phyloP scores from a whole-genome alignment of 129 eudicot species.

The Glebionis coronaria region DNA sequence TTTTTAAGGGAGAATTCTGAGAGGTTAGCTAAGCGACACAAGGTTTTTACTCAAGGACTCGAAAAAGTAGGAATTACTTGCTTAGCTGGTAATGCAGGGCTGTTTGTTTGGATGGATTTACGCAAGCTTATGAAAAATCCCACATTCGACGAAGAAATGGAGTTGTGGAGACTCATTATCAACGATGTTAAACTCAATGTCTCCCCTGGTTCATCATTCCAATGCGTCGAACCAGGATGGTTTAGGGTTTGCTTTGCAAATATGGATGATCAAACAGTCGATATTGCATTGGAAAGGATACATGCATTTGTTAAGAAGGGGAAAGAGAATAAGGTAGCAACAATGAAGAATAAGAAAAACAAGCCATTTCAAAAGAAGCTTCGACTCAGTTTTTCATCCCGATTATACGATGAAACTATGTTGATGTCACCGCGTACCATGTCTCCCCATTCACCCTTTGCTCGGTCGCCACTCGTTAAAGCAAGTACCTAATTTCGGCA shows the following conservation, averaged over 20 bases:
- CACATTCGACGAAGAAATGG: slow-evolving; percentile 69
- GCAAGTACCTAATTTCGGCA: slow-evolving; percentile 40
- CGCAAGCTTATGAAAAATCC: slow-evolving; percentile 46
- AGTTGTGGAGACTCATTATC: slow-evolving; percentile 58
- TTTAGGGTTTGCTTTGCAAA: slow-evolving; percentile 91
- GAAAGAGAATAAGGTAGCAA: background rate
- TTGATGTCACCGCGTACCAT: slow-evolving; percentile 34
- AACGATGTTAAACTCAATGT: slow-evolving; percentile 70
- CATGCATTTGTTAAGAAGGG: slow-evolving; percentile 37
- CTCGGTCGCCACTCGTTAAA: slow-evolving; percentile 59
- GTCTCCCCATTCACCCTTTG: slow-evolving; percentile 72
- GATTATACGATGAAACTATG: slow-evolving; percentile 32
- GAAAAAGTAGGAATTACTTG: slow-evolving; percentile 56
- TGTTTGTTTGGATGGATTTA: slow-evolving; percentile 81
- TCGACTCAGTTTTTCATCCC: slow-evolving; percentile 46
- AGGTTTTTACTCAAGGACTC: slow-evolving; percentile 43
- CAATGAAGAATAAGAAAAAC: slow-evolving; percentile 22
- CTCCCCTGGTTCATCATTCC: slow-evolving; percentile 83
- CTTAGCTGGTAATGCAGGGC: slow-evolving; percentile 70
- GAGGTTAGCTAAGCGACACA: slow-evolving; percentile 50
- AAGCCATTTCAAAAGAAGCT: slow-evolving; percentile 42
- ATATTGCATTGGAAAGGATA: slow-evolving; percentile 56
- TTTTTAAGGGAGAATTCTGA: slow-evolving; percentile 41
- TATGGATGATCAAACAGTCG: slow-evolving; percentile 64
- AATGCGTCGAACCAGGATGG: slow-evolving; percentile 89